These are phyloP conservation scores for Fusarium azukiicola DNA, from an alignment of 2,329 filamentous ascomycete species.

Conservation along the genomic window DNA sequence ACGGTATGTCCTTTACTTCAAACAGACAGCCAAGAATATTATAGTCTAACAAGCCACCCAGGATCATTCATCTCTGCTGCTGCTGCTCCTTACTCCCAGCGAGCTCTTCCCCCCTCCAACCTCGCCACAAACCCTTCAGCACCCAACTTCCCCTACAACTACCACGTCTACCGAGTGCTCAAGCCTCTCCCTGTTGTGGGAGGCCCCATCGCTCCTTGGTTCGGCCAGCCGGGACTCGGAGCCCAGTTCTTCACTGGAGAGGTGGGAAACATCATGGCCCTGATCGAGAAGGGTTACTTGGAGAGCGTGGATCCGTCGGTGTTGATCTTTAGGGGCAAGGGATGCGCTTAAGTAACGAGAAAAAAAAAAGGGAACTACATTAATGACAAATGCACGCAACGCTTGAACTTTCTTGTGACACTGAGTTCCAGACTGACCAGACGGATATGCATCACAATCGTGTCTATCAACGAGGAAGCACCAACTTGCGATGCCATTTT, in stretches of 20 bases:
- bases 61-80: conserved; percentile 65
- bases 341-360: conserved; percentile 32
- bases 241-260: conserved; percentile 58
- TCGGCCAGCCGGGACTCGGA: conserved; percentile 72
- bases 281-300: conserved; percentile 47
- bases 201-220: conserved; percentile 72
- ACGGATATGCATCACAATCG: background rate
- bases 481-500: no score
- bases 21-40: background rate
- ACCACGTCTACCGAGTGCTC: conserved; percentile 70
- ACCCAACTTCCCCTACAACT: conserved; percentile 68
- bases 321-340: conserved; percentile 37
- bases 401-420: background rate
- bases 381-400: background rate
- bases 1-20: conserved; percentile 54
- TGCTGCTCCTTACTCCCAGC: conserved; percentile 69
- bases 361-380: background rate
- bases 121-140: conserved; percentile 60
- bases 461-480: background rate
- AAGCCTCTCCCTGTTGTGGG: conserved; percentile 63
- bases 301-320: conserved; percentile 39
- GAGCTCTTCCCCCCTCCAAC: conserved; percentile 70
- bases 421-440: background rate
- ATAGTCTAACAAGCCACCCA: conserved; percentile 30
- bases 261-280: conserved; percentile 44